Evolutionary conservation across 108 stramenopile species (phyloP), one percentile per base, ranked within the genome.

Genomic region (Pseudonitzschia pungens): DNA sequence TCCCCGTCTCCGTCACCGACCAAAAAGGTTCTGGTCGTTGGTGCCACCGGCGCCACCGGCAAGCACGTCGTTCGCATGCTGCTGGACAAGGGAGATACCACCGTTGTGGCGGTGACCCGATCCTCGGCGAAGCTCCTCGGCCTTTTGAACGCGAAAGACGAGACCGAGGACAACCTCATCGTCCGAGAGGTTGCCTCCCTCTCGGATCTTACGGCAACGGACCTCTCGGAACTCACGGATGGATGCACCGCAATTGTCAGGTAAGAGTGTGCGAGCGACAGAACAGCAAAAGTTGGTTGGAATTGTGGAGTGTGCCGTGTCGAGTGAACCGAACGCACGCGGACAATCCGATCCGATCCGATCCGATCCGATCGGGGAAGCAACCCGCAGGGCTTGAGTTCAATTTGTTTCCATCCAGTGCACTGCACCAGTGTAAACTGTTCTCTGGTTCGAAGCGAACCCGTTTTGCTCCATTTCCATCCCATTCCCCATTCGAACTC

Each of bases 21-120:
- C 36, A 36, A 14, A 1, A 74, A 68, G 16, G 68, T 76, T 10
- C 77, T 86, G 9, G 84, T 89, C 15, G 75, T 86, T 12, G 86
- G 88, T 27, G 79, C 86, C 29, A 86, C 86, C 41, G 86, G 86
- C 29, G 82, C 74, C 31, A 89, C 88, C 36, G 88, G 88, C 6
- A 81, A 73, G 28, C 82, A 85, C 52, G 84, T 89, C 9, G 88
- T 89, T 11, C 82, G 85, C 50, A 52, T 69, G 42, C 71, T 88
- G 15, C 70, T 89, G 41, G 68, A 84, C 22, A 57, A 59, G 36
- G 72, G 74, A 11, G 36, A 58, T 26, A 58, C 57, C 15, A 7
- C 21, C 4, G 88, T 89, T 60, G 48, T 44, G 15, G 80, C 80
- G 11, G 67, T 89, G 64, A 81, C 51, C 24, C 81, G 88, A 48